Evolutionary conservation across 2,329 filamentous ascomycete species (phyloP), one percentile per base, ranked within the genome.

Genomic region (Pseudogymnoascus sp.): DNA sequence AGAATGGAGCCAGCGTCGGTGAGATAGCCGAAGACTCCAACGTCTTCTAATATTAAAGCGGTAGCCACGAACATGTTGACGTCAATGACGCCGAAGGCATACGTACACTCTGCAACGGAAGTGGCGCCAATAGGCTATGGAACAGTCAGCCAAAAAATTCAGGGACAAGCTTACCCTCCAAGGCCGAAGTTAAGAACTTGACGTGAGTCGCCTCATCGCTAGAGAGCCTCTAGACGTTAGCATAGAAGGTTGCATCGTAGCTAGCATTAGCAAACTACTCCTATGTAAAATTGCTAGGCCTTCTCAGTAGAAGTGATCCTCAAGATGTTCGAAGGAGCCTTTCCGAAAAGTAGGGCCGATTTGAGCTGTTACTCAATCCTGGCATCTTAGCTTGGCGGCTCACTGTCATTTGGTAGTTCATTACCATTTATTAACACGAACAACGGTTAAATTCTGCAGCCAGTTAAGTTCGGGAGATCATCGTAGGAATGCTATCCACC

Each of bases 1-100:
- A 88, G 74, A 67, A 89, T 83, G 61, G 79, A 79, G 26, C 80
- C 84, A 1, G 84, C 84, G 3, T 78, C 79, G 0, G 80, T 80
- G 45, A 88, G 73, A 71, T 85, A 85, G 19, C 74, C 81, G 30
- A 76, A 79, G 57, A 82, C 77, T 64, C 81, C 81, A 37, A 84
- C 79, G 60, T 76, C 78, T 67, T 84, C 82, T 28, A 84, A 75
- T 56, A 83, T 71, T 21, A 73, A 76, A 48, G 79, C 77, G 12
- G 79, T 75, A n/a, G 74, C 75, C 3, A 83, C 67, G 73, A 84
- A 84, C 18, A 72, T 71, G 58, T 74, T 70, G 35, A 76, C 73
- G 55, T 77, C 74, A 10, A 73, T 76, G 59, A 74, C 70, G 18
- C 75, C 74, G 70, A 84, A 88, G 59, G 72, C 67, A 73, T 86